phyloP scores from a whole-genome alignment of 2,329 filamentous ascomycete species.

The Hypoxylon sp. region DNA sequence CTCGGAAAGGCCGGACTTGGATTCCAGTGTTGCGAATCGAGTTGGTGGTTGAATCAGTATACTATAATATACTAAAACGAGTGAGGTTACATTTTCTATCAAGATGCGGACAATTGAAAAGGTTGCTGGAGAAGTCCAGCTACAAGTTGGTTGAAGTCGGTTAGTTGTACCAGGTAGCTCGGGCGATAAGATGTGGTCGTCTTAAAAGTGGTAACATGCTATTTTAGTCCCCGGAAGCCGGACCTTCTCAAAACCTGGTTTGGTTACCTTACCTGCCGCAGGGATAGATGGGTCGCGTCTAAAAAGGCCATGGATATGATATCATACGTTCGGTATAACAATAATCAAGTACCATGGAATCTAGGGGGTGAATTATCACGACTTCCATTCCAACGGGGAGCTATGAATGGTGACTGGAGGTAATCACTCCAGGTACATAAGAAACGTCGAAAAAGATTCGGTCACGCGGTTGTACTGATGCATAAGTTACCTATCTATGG shows the following conservation, averaged over 20 bases:
- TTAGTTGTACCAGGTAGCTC: slow-evolving; percentile 6
- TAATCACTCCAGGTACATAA: background rate
- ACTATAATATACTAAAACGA: slow-evolving; percentile 29
- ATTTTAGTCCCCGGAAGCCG: slow-evolving; percentile 36
- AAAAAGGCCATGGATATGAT: slow-evolving; percentile 21
- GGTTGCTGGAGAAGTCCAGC: slow-evolving; percentile 17
- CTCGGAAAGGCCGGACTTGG: slow-evolving; percentile 28
- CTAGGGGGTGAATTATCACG: background rate
- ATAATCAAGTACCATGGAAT: slow-evolving; percentile 15
- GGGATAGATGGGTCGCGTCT: slow-evolving; percentile 19
- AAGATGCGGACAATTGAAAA: slow-evolving; percentile 17
- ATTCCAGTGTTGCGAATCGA: slow-evolving; percentile 10
- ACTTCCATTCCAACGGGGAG: background rate
- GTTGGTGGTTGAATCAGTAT: slow-evolving; percentile 18
- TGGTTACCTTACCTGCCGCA: slow-evolving; percentile 32
- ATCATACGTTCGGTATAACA: slow-evolving; percentile 14
- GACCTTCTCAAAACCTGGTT: slow-evolving; percentile 33
- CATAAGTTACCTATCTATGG: too few relatives aligned
- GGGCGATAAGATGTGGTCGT: slow-evolving; percentile 17
- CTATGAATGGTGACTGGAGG: background rate
- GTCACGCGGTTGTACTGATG: background rate
- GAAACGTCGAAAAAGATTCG: background rate
- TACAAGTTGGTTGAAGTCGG: slow-evolving; percentile 21
- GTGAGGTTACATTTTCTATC: slow-evolving; percentile 36
- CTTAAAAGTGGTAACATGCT: slow-evolving; percentile 26